These are phyloP conservation scores for Nicotiana otophora DNA, from an alignment of 257 asterid species.

Conservation along the genomic window DNA sequence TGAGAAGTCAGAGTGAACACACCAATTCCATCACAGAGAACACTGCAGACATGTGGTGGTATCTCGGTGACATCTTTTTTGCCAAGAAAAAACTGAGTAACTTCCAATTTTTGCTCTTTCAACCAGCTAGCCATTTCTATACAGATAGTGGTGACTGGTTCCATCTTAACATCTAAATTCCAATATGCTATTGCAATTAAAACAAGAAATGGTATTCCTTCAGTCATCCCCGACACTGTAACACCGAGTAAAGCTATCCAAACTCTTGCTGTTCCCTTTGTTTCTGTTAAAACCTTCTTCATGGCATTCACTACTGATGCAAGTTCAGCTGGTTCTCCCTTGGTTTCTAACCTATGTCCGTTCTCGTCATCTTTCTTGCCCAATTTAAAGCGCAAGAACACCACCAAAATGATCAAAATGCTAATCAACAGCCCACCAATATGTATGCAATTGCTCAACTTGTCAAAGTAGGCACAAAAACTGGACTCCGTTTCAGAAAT, in stretches of 20 bases:
- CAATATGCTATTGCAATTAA: constrained; percentile 1
- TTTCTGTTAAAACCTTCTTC: constrained; percentile 23
- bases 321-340: constrained; percentile 22
- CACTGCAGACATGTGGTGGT: not conserved
- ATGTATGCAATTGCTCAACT: constrained; percentile 13
- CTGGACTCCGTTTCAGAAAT: constrained; percentile 1
- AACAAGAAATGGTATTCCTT: constrained; percentile 28
- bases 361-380: constrained; percentile 23
- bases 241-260: constrained; percentile 18
- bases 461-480: constrained; percentile 22
- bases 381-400: constrained; percentile 21
- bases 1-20: not conserved
- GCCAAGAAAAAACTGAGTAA: constrained; percentile 18
- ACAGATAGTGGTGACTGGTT: constrained; percentile 16
- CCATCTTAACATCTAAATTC: constrained; percentile 20
- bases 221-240: constrained; percentile 27
- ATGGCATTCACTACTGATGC: constrained; percentile 9
- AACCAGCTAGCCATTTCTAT: constrained; percentile 20
- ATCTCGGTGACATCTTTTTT: constrained; percentile 9
- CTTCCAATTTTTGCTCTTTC: constrained; percentile 7
- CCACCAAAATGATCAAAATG: constrained; percentile 15
- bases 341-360: constrained; percentile 20
- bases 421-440: constrained; percentile 17
- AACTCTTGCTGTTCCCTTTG: constrained; percentile 22
- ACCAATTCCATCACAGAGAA: not conserved